Base-by-base conservation (phyloP, 371 early-diverging fungal species). In the Mucor saturninus region DNA sequence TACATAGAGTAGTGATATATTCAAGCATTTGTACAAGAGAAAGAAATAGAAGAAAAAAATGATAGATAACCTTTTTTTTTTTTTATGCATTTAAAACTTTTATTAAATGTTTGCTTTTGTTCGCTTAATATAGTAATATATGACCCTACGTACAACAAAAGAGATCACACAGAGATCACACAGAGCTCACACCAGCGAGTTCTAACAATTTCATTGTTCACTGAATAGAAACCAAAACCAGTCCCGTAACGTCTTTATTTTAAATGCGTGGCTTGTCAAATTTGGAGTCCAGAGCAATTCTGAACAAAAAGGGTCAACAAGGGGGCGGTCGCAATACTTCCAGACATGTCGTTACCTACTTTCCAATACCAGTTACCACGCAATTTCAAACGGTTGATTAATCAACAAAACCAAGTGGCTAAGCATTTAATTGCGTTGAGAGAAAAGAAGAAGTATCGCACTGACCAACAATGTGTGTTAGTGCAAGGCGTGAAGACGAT, bases 401-500 rank as follows among this genome's bases (percentile, higher is more conserved):
- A 60, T 29, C 69, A 70, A 61, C 68, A 67, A 2, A 61, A 75
- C 15, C n/a, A 45, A 7, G 40, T 31, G 0, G 68, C 64, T 2
- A 65, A 72, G 13, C 80, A 80, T 48, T 58, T 79, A 7, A 67
- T 77, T 15, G 39, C 62, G 7, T 31, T 83, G n/a, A 58, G 77
- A 14, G 77, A 77, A 49, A 71, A 64, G 13, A 76, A 72, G 35
- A 52, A 63, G 7, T 76, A 81, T 49, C 69, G 84, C 4, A 8
- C 53, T 5, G 71, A 77, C 15, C 45, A 76, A 2, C 9, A 59
- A 7, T 28, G 60, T 5, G 75, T 71, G 14, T 5, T 81, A 4
- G 73, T 83, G 5, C 84, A 77, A 59, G 81, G 81, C 1, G 37
- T 68, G 13, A 73, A 75, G 38, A 73, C 69, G 3, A 58, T 81